Base-by-base conservation (phyloP, 345 rosid genomes). In the Euclidium syriacum region DNA sequence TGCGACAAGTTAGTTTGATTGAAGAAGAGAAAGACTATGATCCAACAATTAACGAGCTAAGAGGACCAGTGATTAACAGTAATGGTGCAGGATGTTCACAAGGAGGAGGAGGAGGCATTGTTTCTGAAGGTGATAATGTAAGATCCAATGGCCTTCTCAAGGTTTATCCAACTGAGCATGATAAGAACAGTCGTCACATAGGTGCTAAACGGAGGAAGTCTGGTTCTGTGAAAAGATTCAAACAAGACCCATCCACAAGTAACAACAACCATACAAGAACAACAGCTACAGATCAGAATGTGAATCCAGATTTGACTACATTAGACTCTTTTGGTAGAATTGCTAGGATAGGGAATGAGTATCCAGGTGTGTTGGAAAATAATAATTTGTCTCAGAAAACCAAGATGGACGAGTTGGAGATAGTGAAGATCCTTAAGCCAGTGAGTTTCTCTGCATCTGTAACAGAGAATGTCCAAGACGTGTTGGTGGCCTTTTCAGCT, bases 161-260 rank as follows among this genome's bases (percentile, higher is more conserved):
- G 73, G 70, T 68, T 46, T 83, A 71, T 73, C 57, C 48, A 46
- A 73, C 39, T 44, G 95, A 83, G 46, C 39, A 72, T 24, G 80
- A 71, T 72, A 85, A 68, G 59, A 62, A 64, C 71, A 78, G 76
- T 78, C 81, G 91, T 25, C 78, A 80, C 25, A 80, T 64, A 1
- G 99, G 99, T 65, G 80, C 99, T 29, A 88, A 76, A 75, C 79
- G 95, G 71, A 85, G 99, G 70, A 95, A 95, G 78, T 80, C 95
- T 68, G 85, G 96, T 39, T 83, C 94, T 51, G 99, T 95, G 65
- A 95, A 83, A 86, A 88, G 98, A 78, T 95, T 90, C 70, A 83
- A 76, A 67, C 90, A 86, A 71, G 98, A 95, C 36, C 56, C 41
- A 41, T 68, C 53, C 44, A 49, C 81, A 1, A 59, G 68, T 44